phyloP scores from a whole-genome alignment of 2,329 filamentous ascomycete genomes.

The Teratosphaeria zuluensis region DNA sequence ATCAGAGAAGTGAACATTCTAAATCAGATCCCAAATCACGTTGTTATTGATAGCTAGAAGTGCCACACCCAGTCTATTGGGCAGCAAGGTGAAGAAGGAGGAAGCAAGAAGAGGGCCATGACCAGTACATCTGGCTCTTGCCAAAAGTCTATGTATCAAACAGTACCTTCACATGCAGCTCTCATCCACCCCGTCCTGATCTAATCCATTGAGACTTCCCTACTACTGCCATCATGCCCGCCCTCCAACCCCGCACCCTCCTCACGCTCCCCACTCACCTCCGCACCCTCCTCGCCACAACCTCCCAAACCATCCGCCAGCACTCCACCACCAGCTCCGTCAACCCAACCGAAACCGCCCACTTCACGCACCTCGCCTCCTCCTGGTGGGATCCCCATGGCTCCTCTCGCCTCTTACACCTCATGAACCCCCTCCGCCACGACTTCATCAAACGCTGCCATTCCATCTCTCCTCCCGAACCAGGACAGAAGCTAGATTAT shows the following conservation, averaged over 20 bases:
- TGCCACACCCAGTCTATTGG: too few species aligned
- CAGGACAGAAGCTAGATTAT: conserved; percentile 48
- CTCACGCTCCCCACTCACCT: neutral
- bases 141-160: neutral
- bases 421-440: conserved; percentile 96
- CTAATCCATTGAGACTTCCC: neutral
- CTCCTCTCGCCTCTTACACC: conserved; percentile 80
- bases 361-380: conserved; percentile 88
- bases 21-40: too few species aligned
- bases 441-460: conserved; percentile 71
- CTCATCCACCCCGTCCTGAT: neutral
- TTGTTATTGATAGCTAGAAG: too few species aligned
- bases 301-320: neutral
- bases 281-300: neutral
- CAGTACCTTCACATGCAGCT: neutral
- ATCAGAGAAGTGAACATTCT: too few species aligned
- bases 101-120: neutral
- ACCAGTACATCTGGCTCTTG: neutral
- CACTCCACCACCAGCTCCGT: conserved; percentile 47
- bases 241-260: neutral
- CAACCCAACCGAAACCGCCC: conserved; percentile 78
- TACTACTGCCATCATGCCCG: neutral
- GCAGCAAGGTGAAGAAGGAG: neutral
- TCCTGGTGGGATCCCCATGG: conserved; percentile 97
- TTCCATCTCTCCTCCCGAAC: conserved; percentile 37